Evolutionary conservation across 2,329 filamentous ascomycete species (phyloP).

Genomic region (Penicillium nordicum): DNA sequence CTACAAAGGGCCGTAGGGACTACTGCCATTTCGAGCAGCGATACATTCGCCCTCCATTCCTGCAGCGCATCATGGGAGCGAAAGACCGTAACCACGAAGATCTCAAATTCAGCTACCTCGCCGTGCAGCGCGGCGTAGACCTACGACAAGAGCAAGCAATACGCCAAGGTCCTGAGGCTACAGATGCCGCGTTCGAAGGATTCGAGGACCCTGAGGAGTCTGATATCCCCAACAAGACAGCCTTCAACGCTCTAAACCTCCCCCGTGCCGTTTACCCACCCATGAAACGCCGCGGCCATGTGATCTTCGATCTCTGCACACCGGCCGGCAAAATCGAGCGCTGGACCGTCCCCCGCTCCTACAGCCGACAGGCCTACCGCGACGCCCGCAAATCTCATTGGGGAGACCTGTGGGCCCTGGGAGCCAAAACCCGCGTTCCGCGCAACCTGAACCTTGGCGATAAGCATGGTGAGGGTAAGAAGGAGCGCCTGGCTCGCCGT

Average conservation of each 20-base stretch:
- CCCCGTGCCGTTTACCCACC: slow-evolving; percentile 76
- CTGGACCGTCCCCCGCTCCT: slow-evolving; percentile 85
- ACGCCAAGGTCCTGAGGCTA: slow-evolving; percentile 55
- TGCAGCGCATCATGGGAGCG: slow-evolving; percentile 69
- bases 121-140: slow-evolving; percentile 72
- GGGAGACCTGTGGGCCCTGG: slow-evolving; percentile 95
- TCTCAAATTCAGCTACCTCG: slow-evolving; percentile 84
- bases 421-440: slow-evolving; percentile 76
- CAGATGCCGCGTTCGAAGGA: slow-evolving; percentile 67
- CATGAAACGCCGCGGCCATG: slow-evolving; percentile 82
- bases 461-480: slow-evolving; percentile 40
- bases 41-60: slow-evolving; percentile 76
- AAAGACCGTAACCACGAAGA: slow-evolving; percentile 80
- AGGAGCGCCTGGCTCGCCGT: slow-evolving; percentile 40
- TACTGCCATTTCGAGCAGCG: slow-evolving; percentile 89
- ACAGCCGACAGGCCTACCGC: slow-evolving; percentile 76
- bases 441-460: slow-evolving; percentile 61
- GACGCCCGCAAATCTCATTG: slow-evolving; percentile 86
- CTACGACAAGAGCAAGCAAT: slow-evolving; percentile 45
- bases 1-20: slow-evolving; percentile 73
- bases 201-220: slow-evolving; percentile 53
- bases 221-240: slow-evolving; percentile 8
- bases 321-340: slow-evolving; percentile 80
- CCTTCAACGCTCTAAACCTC: slow-evolving; percentile 60
- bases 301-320: slow-evolving; percentile 88